A percentile compares a stretch with the other conserved stretches of the same genome.
Evolutionary conservation across 345 rosid species (phyloP).

Genomic region (Syzygium oleosum): DNA sequence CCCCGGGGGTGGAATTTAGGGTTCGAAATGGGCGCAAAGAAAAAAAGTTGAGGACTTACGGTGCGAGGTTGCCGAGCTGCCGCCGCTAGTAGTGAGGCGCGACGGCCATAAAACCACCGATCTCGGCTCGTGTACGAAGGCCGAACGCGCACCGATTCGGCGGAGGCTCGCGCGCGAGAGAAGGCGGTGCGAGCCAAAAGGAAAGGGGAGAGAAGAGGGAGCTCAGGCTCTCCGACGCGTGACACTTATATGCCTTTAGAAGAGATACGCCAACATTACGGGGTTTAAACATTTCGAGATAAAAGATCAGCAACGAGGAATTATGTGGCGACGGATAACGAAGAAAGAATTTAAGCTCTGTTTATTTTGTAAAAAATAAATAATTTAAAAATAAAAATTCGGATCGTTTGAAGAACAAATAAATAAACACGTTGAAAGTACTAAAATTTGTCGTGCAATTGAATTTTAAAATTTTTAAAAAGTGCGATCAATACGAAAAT

Average conservation of each 20-base stretch:
- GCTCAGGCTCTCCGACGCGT: neutral
- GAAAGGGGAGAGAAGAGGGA: neutral
- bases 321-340: too few relatives aligned
- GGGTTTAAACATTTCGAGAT: neutral
- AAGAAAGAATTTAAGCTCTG: too few relatives aligned
- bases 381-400: too few relatives aligned
- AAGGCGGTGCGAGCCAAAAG: neutral
- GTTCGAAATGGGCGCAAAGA: neutral
- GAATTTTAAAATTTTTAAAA: too few relatives aligned
- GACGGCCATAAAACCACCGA: neutral
- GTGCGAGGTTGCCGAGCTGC: neutral
- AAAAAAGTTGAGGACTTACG: neutral
- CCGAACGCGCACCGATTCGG: neutral
- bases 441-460: too few relatives aligned
- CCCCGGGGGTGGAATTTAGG: neutral
- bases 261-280: neutral
- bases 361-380: too few relatives aligned
- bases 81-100: neutral
- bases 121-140: neutral
- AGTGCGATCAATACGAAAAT: too few relatives aligned
- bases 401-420: too few relatives aligned
- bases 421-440: too few relatives aligned
- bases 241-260: rapidly evolving
- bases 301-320: too few relatives aligned
- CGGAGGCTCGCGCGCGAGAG: neutral